Percentiles rank a stretch among this genome's conserved stretches.
These are phyloP conservation scores for Ophidiomyces ophidiicola DNA, from an alignment of 2,329 filamentous ascomycete genomes.

Conservation along the genomic window DNA sequence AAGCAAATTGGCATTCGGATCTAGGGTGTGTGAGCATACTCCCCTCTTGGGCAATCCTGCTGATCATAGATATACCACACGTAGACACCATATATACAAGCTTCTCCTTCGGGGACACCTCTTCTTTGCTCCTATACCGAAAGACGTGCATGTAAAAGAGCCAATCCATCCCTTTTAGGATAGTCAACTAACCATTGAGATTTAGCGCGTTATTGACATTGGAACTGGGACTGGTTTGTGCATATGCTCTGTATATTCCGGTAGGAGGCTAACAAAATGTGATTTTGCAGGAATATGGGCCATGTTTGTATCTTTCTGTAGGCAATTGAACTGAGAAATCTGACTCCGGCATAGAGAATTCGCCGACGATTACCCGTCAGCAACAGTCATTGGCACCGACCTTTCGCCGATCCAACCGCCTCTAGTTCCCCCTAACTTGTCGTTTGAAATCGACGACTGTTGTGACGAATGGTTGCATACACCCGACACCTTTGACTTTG, in stretches of 20 bases:
- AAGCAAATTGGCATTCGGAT: constrained; percentile 17
- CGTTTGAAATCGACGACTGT: constrained; percentile 26
- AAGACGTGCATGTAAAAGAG: constrained; percentile 20
- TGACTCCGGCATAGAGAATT: constrained; percentile 19
- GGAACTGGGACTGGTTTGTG: constrained; percentile 16
- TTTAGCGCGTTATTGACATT: constrained; percentile 16
- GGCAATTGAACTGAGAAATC: background rate
- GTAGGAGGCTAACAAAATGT: background rate
- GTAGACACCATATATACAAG: constrained; percentile 27
- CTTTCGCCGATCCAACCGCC: constrained; percentile 24
- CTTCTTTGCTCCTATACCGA: constrained; percentile 27
- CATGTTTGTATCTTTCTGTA: background rate
- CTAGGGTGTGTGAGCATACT: constrained; percentile 11
- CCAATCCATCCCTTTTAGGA: background rate
- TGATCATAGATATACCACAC: constrained; percentile 6
- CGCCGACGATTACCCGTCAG: constrained; percentile 35
- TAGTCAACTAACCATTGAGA: constrained; percentile 19
- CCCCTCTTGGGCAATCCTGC: background rate
- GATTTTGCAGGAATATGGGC: constrained; percentile 8
- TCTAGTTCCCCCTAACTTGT: constrained; percentile 22
- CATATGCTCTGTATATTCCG: background rate
- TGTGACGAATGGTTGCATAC: constrained; percentile 27
- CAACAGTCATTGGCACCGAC: constrained; percentile 38
- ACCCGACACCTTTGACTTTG: constrained; percentile 31
- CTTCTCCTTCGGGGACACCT: constrained; percentile 28